These are phyloP conservation scores for Hymenoscyphus occultus DNA, from an alignment of 2,329 filamentous ascomycete genomes.

Conservation along the genomic window DNA sequence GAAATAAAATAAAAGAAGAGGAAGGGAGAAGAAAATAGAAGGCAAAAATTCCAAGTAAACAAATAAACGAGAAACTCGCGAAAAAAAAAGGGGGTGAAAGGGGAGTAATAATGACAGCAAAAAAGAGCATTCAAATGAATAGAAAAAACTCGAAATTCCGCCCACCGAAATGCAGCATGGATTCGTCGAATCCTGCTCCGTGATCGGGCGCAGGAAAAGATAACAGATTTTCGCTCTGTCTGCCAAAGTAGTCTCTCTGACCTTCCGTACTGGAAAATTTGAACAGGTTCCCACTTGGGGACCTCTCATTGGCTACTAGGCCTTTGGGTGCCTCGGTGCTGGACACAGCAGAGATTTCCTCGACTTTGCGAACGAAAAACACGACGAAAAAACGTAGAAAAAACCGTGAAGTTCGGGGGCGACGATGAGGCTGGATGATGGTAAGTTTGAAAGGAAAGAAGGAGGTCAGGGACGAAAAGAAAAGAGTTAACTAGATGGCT, in stretches of 20 bases:
- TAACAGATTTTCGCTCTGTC: constrained; percentile 13
- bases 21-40: not conserved
- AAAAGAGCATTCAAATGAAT: not conserved
- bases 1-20: constrained; percentile 4
- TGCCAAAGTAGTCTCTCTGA: constrained; percentile 36
- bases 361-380: constrained; percentile 17
- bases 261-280: constrained; percentile 8
- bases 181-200: not conserved
- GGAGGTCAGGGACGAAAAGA: constrained; percentile 1
- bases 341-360: constrained; percentile 5
- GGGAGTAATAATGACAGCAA: not conserved
- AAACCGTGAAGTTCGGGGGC: constrained; percentile 16
- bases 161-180: not conserved
- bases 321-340: constrained; percentile 16
- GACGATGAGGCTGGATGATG: constrained; percentile 12
- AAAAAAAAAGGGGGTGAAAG: not conserved
- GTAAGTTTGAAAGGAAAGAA: constrained; percentile 12
- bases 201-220: not conserved
- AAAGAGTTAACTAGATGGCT: constrained; percentile 3
- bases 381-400: constrained; percentile 20
- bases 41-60: not conserved
- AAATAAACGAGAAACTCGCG: constrained; percentile 3
- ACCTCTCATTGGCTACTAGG: constrained; percentile 19
- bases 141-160: not conserved
- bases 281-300: constrained; percentile 19